phyloP scores from a whole-genome alignment of 805 yeast species.

The Lipomyces sp. region DNA sequence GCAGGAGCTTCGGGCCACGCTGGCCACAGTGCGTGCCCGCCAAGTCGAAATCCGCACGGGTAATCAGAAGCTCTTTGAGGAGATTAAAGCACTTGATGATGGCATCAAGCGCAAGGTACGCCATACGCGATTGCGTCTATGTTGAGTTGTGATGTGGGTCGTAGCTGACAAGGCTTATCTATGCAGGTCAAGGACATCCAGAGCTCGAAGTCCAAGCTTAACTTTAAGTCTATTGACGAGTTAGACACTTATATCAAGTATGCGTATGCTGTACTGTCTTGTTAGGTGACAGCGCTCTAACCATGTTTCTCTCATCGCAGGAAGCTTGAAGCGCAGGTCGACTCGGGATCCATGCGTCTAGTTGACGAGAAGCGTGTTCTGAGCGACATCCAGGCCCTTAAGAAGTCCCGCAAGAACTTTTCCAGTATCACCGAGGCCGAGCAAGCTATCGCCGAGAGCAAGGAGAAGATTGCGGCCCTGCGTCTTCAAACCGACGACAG shows the following conservation, averaged over 20 bases:
- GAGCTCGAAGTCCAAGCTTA: slow-evolving; percentile 64
- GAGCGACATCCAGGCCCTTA: slow-evolving; percentile 78
- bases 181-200: slow-evolving; percentile 66
- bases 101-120: slow-evolving; percentile 49
- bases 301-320: background rate
- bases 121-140: background rate
- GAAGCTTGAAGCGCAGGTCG: slow-evolving; percentile 65
- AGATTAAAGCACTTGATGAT: slow-evolving; percentile 67
- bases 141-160: too few species aligned
- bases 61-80: slow-evolving; percentile 46
- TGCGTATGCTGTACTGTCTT: background rate
- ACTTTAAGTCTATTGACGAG: slow-evolving; percentile 48
- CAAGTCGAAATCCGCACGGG: slow-evolving; percentile 27
- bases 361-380: slow-evolving; percentile 86
- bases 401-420: slow-evolving; percentile 78
- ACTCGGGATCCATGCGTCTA: slow-evolving; percentile 73
- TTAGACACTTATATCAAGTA: slow-evolving; percentile 26
- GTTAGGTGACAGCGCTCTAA: background rate
- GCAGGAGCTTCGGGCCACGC: slow-evolving; percentile 22
- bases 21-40: slow-evolving; percentile 15
- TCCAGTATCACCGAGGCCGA: slow-evolving; percentile 70
- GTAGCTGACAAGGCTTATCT: too few species aligned
- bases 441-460: slow-evolving; percentile 73
- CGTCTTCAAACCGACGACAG: slow-evolving; percentile 59
- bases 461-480: slow-evolving; percentile 68